Conservation (phyloP, 345 rosid genomes). For the Cardamine chenopodiifolia region DNA sequence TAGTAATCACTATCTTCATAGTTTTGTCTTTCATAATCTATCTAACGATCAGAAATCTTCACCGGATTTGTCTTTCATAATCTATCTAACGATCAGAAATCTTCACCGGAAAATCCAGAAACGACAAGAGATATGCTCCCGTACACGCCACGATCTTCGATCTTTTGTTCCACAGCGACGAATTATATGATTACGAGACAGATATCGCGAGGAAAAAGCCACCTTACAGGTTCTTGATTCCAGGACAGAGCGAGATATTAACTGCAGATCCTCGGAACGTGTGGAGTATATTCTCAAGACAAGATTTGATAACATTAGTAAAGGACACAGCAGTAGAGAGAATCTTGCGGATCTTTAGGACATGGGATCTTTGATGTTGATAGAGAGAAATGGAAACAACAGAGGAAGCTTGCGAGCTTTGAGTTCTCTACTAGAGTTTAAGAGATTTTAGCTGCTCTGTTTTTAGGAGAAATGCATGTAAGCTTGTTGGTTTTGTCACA, state of each 20-base stretch:
- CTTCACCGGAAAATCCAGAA: conserved; percentile 57
- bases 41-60: conserved; percentile 42
- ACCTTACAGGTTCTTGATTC: conserved; percentile 61
- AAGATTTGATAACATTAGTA: conserved; percentile 54
- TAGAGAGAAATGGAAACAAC: conserved; percentile 83
- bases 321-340: conserved; percentile 46
- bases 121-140: conserved; percentile 52
- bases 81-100: conserved; percentile 39
- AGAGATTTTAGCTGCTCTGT: conserved; percentile 71
- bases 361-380: conserved; percentile 79
- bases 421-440: conserved; percentile 74
- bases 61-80: conserved; percentile 43
- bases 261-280: conserved; percentile 66
- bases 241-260: conserved; percentile 48
- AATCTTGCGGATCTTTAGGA: conserved; percentile 58
- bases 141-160: conserved; percentile 57
- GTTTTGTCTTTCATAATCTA: conserved; percentile 30
- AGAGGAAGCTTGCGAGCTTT: conserved; percentile 74
- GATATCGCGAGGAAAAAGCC: conserved; percentile 47
- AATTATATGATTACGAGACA: conserved; percentile 61
- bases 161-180: conserved; percentile 49
- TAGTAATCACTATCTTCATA: conserved; percentile 32
- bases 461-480: conserved; percentile 58
- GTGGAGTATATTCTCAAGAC: conserved; percentile 65
- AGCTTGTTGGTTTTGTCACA: conserved; percentile 46